Evolutionary conservation across 495 filamentous ascomycete genomes (phyloP).

Genomic region (Jackrogersella minutella): DNA sequence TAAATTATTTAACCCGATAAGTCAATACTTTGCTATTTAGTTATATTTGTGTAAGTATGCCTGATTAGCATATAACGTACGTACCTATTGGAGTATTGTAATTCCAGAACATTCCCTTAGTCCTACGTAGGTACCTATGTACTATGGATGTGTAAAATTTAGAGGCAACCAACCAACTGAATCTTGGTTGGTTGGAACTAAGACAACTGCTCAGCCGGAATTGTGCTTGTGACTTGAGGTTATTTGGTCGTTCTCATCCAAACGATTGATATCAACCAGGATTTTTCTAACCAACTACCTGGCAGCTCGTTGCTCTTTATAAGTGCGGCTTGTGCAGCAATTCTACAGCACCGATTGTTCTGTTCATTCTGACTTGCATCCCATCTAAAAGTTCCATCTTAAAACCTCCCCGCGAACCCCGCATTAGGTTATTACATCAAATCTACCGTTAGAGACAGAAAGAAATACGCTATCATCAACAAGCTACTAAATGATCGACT

Average conservation of each 20-base stretch:
- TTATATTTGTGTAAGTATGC: too few species aligned
- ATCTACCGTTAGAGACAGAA: background rate
- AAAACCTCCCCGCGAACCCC: constrained; percentile 17
- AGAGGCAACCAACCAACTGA: too few species aligned
- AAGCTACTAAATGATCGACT: background rate
- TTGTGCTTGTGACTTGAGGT: background rate
- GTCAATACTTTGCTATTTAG: too few species aligned
- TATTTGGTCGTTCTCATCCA: background rate
- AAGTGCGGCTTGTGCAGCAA: constrained; percentile 8
- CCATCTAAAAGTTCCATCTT: background rate
- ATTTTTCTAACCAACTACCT: too few species aligned
- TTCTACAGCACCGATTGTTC: background rate
- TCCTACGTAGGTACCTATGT: background rate
- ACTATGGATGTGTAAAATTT: too few species aligned
- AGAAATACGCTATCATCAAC: constrained; percentile 1
- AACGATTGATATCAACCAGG: too few species aligned
- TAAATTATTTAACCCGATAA: too few species aligned
- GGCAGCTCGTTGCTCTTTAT: background rate
- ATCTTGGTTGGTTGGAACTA: too few species aligned
- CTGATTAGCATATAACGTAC: too few species aligned
- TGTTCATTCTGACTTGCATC: constrained; percentile 12
- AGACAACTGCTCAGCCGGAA: too few species aligned
- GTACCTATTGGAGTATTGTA: too few species aligned
- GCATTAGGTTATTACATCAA: too few species aligned
- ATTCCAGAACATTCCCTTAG: background rate